Evolutionary conservation across 78 protist genomes (phyloP), one percentile per base, ranked within the genome.

Genomic region (Chrysochromulina parva): DNA sequence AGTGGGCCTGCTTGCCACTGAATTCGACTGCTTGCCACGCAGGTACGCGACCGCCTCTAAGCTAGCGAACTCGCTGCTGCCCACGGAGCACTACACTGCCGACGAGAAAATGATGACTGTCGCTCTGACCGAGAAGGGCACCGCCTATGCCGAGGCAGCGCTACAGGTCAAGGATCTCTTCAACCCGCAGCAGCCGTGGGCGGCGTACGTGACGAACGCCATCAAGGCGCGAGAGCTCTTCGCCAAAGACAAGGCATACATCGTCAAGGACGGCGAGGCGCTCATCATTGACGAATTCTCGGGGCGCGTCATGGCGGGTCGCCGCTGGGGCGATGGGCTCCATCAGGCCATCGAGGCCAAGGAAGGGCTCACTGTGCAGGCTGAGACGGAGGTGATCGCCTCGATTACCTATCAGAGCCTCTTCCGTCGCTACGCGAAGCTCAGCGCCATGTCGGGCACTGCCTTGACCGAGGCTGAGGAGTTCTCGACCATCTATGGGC

Each of bases 251-350:
- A 52, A 54, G 86, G 1, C 26, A 47, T 90, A 80, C 60, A 53
- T 90, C 50, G 65, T 58, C 50, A 89, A 38, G 38, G 89, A 57
- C 89, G 53, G 62, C 81, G 93, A 91, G 93, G 65, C 71, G 48
- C 20, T 73, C 65, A 91, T 91, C 57, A 82, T 91, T 48, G 93
- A 91, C 86, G 93, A 91, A 84, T 91, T 91, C 90, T 84, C 93
- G 48, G 93, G 88, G n/a, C 88, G 92, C 54, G 91, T 89, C 74
- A 59, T 90, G 48, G 80, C 47, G 66, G 88, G 92, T 17, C 88
- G 92, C 53, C 92, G 88, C 26, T 90, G 92, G 92, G 53, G 66
- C 80, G 67, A 90, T 55, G 92, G 92, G 50, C 80, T 90, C 50
- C 78, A 86, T 16, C 78, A 86, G 90, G 78, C 86, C 10, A 54